These are phyloP conservation scores for Phytophthora aleatoria DNA, from an alignment of 352 stramenopile genomes.

Conservation along the genomic window DNA sequence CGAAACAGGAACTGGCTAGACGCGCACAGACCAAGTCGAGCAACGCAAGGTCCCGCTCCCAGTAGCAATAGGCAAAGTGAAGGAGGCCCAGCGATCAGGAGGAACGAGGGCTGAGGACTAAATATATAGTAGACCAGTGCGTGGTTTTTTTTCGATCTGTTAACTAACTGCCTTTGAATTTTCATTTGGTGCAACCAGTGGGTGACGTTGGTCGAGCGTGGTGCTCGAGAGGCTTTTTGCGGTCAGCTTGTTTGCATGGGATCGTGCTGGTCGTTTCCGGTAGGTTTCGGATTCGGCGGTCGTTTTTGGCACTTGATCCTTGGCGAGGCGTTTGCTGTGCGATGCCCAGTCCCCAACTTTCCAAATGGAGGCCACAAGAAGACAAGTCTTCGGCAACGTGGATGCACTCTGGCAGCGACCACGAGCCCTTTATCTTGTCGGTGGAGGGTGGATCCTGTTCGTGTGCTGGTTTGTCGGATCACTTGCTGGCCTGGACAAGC, in stretches of 20 bases:
- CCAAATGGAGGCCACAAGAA: conserved; percentile 21
- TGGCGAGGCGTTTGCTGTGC: background rate
- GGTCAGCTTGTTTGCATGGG: conserved; percentile 1
- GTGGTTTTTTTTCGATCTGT: conserved; percentile 26
- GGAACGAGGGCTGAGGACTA: conserved; percentile 26
- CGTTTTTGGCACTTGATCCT: conserved; percentile 5
- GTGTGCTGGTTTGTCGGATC: conserved; percentile 37
- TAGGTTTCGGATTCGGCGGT: conserved; percentile 16
- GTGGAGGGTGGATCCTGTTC: conserved; percentile 32
- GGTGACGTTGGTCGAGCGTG: conserved; percentile 13
- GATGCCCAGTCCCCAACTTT: conserved; percentile 18
- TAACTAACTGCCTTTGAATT: conserved; percentile 15
- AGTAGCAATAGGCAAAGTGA: conserved; percentile 22
- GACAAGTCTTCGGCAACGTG: conserved; percentile 2
- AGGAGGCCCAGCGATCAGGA: conserved; percentile 1
- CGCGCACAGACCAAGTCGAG: conserved; percentile 26
- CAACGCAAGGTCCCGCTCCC: conserved; percentile 8
- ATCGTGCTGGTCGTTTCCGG: conserved; percentile 22
- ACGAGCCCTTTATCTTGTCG: conserved; percentile 26
- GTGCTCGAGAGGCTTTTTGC: no score
- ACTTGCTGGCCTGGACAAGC: conserved; percentile 21
- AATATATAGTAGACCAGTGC: conserved; percentile 49
- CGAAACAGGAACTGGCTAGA: conserved; percentile 11
- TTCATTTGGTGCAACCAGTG: background rate
- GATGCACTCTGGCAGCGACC: conserved; percentile 15